A percentile compares a stretch with the other conserved stretches of the same genome.
phyloP scores from a whole-genome alignment of 257 asterid genomes.

The Orobanche coerulescens region DNA sequence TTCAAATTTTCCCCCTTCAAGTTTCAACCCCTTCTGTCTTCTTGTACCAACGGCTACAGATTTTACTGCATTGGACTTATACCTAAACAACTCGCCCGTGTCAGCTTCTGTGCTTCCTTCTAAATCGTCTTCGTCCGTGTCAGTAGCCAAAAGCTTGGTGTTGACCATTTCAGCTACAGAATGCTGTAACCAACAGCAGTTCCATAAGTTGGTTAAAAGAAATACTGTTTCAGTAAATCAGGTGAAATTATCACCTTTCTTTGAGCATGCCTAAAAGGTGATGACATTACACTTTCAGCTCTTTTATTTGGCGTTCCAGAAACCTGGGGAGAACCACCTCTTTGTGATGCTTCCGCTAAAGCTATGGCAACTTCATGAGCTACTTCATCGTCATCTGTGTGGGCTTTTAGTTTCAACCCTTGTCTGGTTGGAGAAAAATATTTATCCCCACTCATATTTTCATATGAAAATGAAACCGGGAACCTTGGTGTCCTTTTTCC shows the following conservation, averaged over 20 bases:
- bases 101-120: constrained; percentile 85
- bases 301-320: constrained; percentile 71
- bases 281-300: constrained; percentile 65
- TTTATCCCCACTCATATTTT: constrained; percentile 37
- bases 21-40: constrained; percentile 40
- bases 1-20: constrained; percentile 42
- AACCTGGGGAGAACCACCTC: constrained; percentile 87
- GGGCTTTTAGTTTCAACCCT: constrained; percentile 45
- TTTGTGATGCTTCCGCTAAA: constrained; percentile 82
- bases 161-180: constrained; percentile 32
- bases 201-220: constrained; percentile 22
- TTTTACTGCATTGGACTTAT: constrained; percentile 34
- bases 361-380: constrained; percentile 80
- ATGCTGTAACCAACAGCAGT: constrained; percentile 33
- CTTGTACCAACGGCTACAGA: constrained; percentile 28
- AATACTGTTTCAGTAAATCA: constrained; percentile 5
- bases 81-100: constrained; percentile 59
- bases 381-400: constrained; percentile 66
- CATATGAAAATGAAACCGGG: constrained; percentile 63
- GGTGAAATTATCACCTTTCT: constrained; percentile 46
- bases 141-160: constrained; percentile 44
- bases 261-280: constrained; percentile 62
- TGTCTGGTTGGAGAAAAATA: constrained; percentile 50
- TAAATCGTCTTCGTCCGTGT: constrained; percentile 65
- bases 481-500: constrained; percentile 90